Percentiles rank a stretch among this genome's conserved stretches.
Evolutionary conservation across 345 rosid genomes (phyloP).

Genomic region (Pugionium dolabratum): DNA sequence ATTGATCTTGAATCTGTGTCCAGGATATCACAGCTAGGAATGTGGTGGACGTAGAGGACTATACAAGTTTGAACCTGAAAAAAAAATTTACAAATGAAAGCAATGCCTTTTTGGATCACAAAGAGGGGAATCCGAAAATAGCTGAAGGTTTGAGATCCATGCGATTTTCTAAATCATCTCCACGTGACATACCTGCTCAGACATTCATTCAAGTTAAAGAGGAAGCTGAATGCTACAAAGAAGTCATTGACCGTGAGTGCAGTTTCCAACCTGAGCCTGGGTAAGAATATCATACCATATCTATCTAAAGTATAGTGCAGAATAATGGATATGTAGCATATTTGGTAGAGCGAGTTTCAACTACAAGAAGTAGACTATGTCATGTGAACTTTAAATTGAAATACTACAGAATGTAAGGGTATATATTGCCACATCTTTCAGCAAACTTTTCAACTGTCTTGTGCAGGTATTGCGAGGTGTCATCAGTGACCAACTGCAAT

Average conservation of each 20-base stretch:
- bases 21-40: conserved; percentile 57
- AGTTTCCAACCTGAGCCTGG: conserved; percentile 48
- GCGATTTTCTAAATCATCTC: conserved; percentile 37
- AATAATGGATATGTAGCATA: not conserved
- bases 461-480: conserved; percentile 55
- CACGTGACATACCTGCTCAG: conserved; percentile 39
- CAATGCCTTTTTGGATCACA: conserved; percentile 37
- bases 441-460: conserved; percentile 10
- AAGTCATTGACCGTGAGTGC: conserved; percentile 58
- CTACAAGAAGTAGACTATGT: conserved; percentile 19
- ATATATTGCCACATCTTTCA: conserved; percentile 7
- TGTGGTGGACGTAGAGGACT: conserved; percentile 26
- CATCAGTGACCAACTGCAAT: conserved; percentile 42
- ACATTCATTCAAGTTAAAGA: conserved; percentile 43
- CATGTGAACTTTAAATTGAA: conserved; percentile 12
- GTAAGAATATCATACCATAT: conserved; percentile 47
- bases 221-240: conserved; percentile 41
- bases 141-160: conserved; percentile 42
- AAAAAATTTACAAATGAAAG: conserved; percentile 33
- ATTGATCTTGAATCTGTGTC: conserved; percentile 42
- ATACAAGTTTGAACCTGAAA: conserved; percentile 38
- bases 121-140: conserved; percentile 34
- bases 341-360: conserved; percentile 20
- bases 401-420: conserved; percentile 19
- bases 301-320: conserved; percentile 10